These are phyloP conservation scores for Phytophthora pluvialis DNA, from an alignment of 352 stramenopile species.

Conservation along the genomic window DNA sequence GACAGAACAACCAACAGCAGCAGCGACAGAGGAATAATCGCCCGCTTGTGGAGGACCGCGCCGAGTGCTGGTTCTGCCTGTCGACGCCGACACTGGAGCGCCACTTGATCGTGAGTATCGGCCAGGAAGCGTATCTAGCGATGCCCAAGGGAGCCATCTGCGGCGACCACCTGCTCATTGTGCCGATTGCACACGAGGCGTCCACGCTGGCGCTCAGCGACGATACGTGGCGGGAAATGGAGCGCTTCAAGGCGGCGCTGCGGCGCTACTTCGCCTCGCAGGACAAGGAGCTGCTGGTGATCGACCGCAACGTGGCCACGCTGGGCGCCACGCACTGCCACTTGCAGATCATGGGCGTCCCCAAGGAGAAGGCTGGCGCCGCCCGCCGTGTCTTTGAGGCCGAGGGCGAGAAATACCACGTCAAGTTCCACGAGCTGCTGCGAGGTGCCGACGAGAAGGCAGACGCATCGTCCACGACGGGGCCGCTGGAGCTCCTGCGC, in stretches of 20 bases:
- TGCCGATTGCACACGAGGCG: constrained; percentile 78
- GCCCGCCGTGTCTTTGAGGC: constrained; percentile 59
- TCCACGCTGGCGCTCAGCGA: constrained; percentile 59
- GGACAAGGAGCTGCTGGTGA: constrained; percentile 74
- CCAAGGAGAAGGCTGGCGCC: constrained; percentile 42
- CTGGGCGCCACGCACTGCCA: constrained; percentile 79
- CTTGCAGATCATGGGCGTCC: constrained; percentile 74
- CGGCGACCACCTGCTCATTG: constrained; percentile 76
- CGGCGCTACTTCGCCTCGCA: constrained; percentile 68
- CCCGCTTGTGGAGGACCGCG: constrained; percentile 55
- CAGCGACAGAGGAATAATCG: constrained; percentile 32
- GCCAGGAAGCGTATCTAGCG: constrained; percentile 77
- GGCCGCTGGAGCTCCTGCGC: constrained; percentile 42
- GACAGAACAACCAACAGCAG: constrained; percentile 31
- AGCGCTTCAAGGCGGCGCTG: constrained; percentile 69
- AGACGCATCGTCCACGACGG: constrained; percentile 19
- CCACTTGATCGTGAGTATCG: constrained; percentile 86
- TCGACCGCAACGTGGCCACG: constrained; percentile 82
- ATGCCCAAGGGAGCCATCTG: constrained; percentile 86
- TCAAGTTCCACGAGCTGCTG: constrained; percentile 63
- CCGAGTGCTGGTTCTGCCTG: constrained; percentile 88
- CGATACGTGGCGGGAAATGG: constrained; percentile 56
- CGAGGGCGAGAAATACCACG: constrained; percentile 78
- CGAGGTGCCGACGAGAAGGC: constrained; percentile 17
- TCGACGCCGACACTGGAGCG: constrained; percentile 78